Percentiles rank a stretch among this genome's conserved stretches.
phyloP scores from a whole-genome alignment of 345 rosid genomes.

The Sisymbrium altissimum region DNA sequence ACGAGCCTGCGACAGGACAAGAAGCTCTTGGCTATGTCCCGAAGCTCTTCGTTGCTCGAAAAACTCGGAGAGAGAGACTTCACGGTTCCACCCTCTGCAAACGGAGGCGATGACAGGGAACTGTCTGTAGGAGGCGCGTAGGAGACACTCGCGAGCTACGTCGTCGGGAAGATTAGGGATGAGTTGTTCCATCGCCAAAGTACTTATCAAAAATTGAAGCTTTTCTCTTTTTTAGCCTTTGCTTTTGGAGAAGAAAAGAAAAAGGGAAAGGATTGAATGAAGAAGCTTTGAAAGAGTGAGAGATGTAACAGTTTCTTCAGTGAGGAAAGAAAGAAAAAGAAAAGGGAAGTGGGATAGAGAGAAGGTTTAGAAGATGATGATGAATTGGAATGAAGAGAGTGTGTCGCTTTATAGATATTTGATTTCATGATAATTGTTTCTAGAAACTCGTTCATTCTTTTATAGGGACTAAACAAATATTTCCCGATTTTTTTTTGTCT shows the following conservation, averaged over 20 bases:
- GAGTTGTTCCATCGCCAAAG: constrained; percentile 46
- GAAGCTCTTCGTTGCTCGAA: constrained; percentile 32
- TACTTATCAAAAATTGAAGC: background rate
- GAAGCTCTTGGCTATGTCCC: constrained; percentile 42
- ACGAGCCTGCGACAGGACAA: constrained; percentile 57
- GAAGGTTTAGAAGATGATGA: constrained; percentile 17
- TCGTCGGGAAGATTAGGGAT: constrained; percentile 66
- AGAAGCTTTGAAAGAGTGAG: background rate
- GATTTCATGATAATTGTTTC: constrained; percentile 28
- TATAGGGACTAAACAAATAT: background rate
- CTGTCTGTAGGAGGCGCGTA: constrained; percentile 44
- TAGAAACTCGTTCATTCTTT: constrained; percentile 17
- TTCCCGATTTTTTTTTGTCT: too few species aligned
- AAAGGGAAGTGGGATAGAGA: constrained; percentile 13
- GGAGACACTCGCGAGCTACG: constrained; percentile 55
- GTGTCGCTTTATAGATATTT: constrained; percentile 26
- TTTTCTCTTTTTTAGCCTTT: background rate
- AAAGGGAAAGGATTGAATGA: background rate
- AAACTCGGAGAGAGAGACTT: constrained; percentile 49
- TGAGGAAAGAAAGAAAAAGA: background rate
- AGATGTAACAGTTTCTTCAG: background rate
- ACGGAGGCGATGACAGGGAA: constrained; percentile 44
- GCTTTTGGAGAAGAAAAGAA: background rate
- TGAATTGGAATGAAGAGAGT: constrained; percentile 5
- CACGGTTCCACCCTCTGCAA: constrained; percentile 58